Conservation (phyloP, 1,139 yeast genomes). For the Pichia cactophila region DNA sequence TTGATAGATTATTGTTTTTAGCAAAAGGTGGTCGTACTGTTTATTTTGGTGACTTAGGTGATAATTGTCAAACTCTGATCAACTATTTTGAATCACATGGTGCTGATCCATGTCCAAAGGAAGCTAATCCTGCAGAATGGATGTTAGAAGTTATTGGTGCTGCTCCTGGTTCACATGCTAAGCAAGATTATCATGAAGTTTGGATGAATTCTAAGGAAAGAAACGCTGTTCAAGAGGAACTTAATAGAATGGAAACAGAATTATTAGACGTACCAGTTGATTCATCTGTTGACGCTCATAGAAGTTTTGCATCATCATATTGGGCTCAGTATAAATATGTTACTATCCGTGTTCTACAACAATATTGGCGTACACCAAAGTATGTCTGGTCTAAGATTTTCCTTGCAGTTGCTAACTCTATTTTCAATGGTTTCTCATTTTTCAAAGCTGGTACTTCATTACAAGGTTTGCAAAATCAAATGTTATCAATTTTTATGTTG, state of each 20-base stretch:
- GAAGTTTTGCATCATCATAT: conserved; percentile 46
- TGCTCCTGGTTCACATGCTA: conserved; percentile 47
- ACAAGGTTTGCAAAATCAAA: conserved; percentile 57
- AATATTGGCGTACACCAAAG: conserved; percentile 70
- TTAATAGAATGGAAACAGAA: conserved; percentile 25
- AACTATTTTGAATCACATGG: conserved; percentile 45
- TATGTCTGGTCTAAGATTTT: conserved; percentile 62
- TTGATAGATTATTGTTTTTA: conserved; percentile 43
- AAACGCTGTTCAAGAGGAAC: conserved; percentile 20
- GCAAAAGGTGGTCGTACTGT: conserved; percentile 58
- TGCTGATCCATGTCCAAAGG: conserved; percentile 38
- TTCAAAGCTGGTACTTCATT: conserved; percentile 55
- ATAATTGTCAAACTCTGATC: conserved; percentile 41
- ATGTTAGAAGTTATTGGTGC: conserved; percentile 60
- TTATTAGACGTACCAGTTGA: conserved; percentile 15
- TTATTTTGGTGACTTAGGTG: conserved; percentile 62
- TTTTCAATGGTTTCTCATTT: conserved; percentile 71
- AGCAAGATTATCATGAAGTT: conserved; percentile 40
- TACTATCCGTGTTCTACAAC: conserved; percentile 48
- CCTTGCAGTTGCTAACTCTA: conserved; percentile 41
- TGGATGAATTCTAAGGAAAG: conserved; percentile 38
- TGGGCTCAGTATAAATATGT: conserved; percentile 46
- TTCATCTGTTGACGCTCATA: conserved; percentile 29
- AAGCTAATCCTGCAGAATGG: conserved; percentile 64
- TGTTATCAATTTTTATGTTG: conserved; percentile 66